These are phyloP conservation scores for Hordeum pubiflorum DNA, from an alignment of 202 grass and related monocot species.

Conservation along the genomic window DNA sequence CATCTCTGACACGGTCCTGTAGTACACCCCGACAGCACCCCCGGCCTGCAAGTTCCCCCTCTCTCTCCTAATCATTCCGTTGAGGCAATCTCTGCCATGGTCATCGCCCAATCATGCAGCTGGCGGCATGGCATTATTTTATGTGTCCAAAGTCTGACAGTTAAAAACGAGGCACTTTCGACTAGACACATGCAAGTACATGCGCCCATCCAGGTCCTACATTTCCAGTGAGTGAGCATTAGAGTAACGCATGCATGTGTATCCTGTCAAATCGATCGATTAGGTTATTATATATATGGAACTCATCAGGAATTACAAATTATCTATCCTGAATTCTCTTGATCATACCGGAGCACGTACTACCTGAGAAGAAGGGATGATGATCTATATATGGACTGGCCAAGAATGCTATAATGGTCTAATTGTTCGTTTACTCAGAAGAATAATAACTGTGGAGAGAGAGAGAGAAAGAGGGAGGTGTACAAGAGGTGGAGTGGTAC, in stretches of 20 bases:
- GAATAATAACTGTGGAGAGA: constrained; percentile 1
- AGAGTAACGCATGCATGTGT: background rate
- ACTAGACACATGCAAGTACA: constrained; percentile 21
- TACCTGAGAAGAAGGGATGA: background rate
- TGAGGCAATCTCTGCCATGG: constrained; percentile 42
- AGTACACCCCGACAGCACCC: constrained; percentile 7
- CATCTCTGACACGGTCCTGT: constrained; percentile 38
- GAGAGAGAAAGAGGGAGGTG: background rate
- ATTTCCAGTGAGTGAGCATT: background rate
- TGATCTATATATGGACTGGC: constrained; percentile 15
- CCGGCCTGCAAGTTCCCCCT: constrained; percentile 31
- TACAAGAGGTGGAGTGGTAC: constrained; percentile 11
- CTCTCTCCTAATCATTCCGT: constrained; percentile 34
- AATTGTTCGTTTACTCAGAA: constrained; percentile 21
- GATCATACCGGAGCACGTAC: constrained; percentile 3
- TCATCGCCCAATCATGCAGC: constrained; percentile 41
- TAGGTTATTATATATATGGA: constrained; percentile 31
- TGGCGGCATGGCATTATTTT: constrained; percentile 37
- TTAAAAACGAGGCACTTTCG: constrained; percentile 27
- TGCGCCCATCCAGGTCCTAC: background rate
- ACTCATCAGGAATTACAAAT: constrained; percentile 40
- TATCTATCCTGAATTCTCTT: constrained; percentile 19
- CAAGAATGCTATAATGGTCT: constrained; percentile 12
- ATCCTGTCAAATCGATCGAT: background rate
- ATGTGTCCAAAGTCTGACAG: constrained; percentile 43